These are phyloP conservation scores for Erysimum pusillum DNA, from an alignment of 441 rosid genomes.

Conservation along the genomic window DNA sequence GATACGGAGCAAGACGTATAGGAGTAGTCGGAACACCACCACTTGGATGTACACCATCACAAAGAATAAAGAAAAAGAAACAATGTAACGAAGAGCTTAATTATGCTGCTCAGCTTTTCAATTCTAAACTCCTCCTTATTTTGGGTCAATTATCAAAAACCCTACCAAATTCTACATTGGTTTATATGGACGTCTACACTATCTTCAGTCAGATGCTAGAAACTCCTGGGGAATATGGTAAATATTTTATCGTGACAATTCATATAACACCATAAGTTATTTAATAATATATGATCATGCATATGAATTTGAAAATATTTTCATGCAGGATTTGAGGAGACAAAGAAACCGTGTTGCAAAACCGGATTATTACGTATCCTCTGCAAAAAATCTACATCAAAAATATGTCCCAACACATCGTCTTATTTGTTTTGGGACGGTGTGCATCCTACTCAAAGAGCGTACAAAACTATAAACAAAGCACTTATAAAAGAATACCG, in stretches of 20 bases:
- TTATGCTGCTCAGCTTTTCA: constrained; percentile 62
- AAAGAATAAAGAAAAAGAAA: constrained; percentile 50
- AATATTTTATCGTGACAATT: not conserved
- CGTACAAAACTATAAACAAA: constrained; percentile 47
- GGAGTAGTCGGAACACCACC: constrained; percentile 68
- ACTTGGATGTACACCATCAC: constrained; percentile 74
- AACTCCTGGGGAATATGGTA: constrained; percentile 60
- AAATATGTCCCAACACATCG: constrained; percentile 46
- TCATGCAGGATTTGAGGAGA: constrained; percentile 69
- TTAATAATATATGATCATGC: constrained; percentile 5
- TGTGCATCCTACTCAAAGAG: constrained; percentile 46
- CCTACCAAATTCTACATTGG: constrained; percentile 52
- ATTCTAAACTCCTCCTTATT: constrained; percentile 55
- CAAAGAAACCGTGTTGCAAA: constrained; percentile 70
- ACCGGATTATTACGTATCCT: constrained; percentile 48
- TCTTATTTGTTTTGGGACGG: constrained; percentile 51
- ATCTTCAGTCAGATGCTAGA: constrained; percentile 60
- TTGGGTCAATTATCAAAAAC: constrained; percentile 50
- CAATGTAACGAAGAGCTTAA: constrained; percentile 57
- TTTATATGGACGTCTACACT: constrained; percentile 63
- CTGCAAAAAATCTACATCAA: constrained; percentile 34
- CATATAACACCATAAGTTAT: not conserved
- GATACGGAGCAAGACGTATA: constrained; percentile 69
- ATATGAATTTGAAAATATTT: constrained; percentile 2
- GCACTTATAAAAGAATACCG: constrained; percentile 44